Conservation (phyloP, 73 alveolate genomes). For the Paramecium primaurelia region DNA sequence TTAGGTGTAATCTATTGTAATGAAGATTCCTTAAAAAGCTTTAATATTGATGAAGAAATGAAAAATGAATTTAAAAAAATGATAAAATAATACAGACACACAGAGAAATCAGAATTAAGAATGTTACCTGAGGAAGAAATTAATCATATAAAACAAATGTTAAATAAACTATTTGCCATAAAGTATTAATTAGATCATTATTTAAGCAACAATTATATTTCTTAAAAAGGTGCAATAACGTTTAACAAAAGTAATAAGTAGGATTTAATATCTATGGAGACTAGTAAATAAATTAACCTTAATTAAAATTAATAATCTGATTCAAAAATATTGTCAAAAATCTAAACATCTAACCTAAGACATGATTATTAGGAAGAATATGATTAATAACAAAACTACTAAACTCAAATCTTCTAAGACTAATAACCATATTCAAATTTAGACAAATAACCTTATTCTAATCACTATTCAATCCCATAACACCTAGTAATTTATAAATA, state of each 20-base stretch:
- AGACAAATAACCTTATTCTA: neutral
- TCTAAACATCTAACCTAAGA: neutral
- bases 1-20: conserved; percentile 8
- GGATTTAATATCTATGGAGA: neutral
- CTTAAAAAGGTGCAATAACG: neutral
- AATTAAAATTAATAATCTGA: neutral
- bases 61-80: neutral
- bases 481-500: neutral
- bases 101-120: neutral
- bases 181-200: neutral
- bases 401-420: neutral
- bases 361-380: neutral
- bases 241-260: neutral
- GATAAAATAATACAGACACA: neutral
- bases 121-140: neutral
- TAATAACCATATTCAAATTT: neutral
- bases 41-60: neutral
- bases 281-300: neutral
- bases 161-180: neutral
- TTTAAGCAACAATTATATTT: neutral
- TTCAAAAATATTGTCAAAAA: neutral
- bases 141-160: neutral
- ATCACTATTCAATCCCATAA: neutral
- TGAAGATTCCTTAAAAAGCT: neutral
- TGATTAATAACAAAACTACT: neutral